Percentiles rank a stretch among this genome's conserved stretches.
Conservation (phyloP, 768 basidiomycete genomes). For the Cyclocybe aegerita region DNA sequence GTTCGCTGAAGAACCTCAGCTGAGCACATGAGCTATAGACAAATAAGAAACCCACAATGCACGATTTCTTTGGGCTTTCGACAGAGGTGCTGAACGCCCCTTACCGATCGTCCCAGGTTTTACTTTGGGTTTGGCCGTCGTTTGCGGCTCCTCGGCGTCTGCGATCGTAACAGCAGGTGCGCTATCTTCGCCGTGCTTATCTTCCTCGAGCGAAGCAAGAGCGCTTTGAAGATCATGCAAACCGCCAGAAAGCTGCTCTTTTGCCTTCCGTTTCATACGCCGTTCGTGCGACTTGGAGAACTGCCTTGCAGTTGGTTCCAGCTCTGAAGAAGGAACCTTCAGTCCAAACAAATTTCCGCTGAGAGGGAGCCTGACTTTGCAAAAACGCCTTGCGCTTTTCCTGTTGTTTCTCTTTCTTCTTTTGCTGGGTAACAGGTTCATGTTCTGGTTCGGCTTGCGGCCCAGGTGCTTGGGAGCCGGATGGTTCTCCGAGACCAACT, state of each 20-base stretch:
- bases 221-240: conserved; percentile 51
- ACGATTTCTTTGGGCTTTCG: conserved; percentile 62
- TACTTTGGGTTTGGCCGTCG: conserved; percentile 19
- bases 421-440: conserved; percentile 12
- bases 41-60: conserved; percentile 53
- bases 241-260: conserved; percentile 54
- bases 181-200: conserved; percentile 11
- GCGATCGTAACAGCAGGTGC: conserved; percentile 12
- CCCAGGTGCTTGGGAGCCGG: background rate
- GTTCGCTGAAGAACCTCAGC: conserved; percentile 39
- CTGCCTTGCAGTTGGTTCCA: conserved; percentile 49
- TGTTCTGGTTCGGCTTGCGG: background rate
- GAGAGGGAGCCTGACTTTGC: conserved; percentile 46
- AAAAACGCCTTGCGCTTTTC: conserved; percentile 69
- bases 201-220: conserved; percentile 52
- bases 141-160: conserved; percentile 10
- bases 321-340: conserved; percentile 17
- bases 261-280: conserved; percentile 68
- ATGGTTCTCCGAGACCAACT: conserved; percentile 1
- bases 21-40: background rate
- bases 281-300: conserved; percentile 75
- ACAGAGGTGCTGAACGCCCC: conserved; percentile 58
- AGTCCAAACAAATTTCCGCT: conserved; percentile 6
- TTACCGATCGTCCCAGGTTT: conserved; percentile 64
- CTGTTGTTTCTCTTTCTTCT: conserved; percentile 68